Conservation (phyloP, 2,329 filamentous ascomycete genomes). For the Aspergillus tamarii region DNA sequence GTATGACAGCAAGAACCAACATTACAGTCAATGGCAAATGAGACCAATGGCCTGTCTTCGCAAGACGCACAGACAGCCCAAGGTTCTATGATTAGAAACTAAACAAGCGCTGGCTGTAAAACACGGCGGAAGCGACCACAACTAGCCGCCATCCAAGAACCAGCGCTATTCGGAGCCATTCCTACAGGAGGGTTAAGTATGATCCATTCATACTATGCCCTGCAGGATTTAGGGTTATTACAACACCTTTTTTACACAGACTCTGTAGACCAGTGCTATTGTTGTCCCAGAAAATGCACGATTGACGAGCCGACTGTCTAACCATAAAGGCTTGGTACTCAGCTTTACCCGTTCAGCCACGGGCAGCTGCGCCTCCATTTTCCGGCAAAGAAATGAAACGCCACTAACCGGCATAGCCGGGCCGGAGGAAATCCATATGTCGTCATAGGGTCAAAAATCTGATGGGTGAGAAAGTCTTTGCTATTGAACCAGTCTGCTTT, state of each 20-base stretch:
- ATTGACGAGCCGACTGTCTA: not conserved
- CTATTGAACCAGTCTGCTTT: not conserved
- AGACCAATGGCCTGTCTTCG: not conserved
- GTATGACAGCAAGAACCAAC: not conserved
- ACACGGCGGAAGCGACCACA: constrained; percentile 2
- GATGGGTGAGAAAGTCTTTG: not conserved
- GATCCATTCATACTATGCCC: not conserved
- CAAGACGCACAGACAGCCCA: constrained; percentile 10
- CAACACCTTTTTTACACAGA: not conserved
- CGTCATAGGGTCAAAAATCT: not conserved
- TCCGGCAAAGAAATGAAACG: not conserved
- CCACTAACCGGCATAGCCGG: not conserved
- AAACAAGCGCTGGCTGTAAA: constrained; percentile 8
- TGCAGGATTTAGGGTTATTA: constrained; percentile 5
- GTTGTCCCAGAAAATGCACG: not conserved
- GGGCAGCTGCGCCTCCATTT: not conserved
- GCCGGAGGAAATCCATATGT: not conserved
- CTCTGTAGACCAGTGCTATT: not conserved
- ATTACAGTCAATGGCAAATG: not conserved
- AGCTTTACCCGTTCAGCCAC: not conserved
- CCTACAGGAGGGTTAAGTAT: not conserved
- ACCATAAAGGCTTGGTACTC: not conserved
- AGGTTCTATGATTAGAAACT: constrained; percentile 21
- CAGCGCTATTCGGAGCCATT: not conserved
- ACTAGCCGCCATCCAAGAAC: constrained; percentile 8